Evolutionary conservation across 768 basidiomycete species (phyloP), one percentile per base, ranked within the genome.

Genomic region (Russula virescens): DNA sequence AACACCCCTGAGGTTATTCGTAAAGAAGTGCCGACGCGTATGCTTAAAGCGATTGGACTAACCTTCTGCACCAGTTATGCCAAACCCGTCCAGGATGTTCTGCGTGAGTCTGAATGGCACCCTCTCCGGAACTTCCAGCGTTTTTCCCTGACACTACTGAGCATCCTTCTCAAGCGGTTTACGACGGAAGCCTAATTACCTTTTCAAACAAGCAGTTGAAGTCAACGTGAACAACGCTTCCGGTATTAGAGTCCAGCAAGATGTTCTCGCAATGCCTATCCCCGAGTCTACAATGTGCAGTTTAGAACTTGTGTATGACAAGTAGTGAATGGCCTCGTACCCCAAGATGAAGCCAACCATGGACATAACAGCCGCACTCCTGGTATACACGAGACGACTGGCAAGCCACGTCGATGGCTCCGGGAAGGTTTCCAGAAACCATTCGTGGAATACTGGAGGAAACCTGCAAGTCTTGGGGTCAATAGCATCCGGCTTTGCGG

Each of bases 161-260:
- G 58, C 25, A 9, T 31, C 25, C 28, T 42, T 60, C 25, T n/a
- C n/a, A 19, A 38, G 52, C 9, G 19, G 5, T 31, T 31, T 31
- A 31, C 49, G 25, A 21, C 28, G 19, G 19, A 8, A 46, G 48
- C 13, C 49, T 21, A 11, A 75, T 45, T 58, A 90, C 94, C 83
- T 92, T 96, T 68, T 98, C 97, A 68, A 99, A 99, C 18, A 98
- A 79, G 76, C 94, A 97, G 71, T 98, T 98, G 69, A 99, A 95
- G 73, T 98, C 97, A 60, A 98, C 94, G 68, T 99, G 97, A 1
- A 98, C 88, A 9, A 90, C 83, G 69, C 96, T 95, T 2, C 97
- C 97, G 0, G 86, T 88, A 67, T 86, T 88, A 5, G 76, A 80
- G 69, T 99, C 97, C 49, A 98, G 83, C 16, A 99, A 79, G 53